These are phyloP conservation scores for Claviceps quebecensis DNA, from an alignment of 2,329 filamentous ascomycete species.

Conservation along the genomic window DNA sequence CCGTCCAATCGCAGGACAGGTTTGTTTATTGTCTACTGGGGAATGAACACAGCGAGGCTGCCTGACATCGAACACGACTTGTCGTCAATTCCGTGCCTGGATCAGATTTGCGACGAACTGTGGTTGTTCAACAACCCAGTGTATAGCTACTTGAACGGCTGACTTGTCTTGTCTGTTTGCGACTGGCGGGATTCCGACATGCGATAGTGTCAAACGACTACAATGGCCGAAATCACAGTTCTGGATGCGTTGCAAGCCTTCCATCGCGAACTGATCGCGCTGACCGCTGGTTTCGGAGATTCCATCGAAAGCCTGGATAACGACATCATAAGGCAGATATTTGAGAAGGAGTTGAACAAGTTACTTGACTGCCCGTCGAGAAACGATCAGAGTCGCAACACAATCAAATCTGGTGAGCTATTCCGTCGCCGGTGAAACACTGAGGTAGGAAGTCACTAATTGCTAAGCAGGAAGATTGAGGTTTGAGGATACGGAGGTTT, in stretches of 20 bases:
- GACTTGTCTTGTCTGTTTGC: background rate
- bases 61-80: slow-evolving; percentile 14
- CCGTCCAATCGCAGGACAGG: slow-evolving; percentile 9
- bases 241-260: slow-evolving; percentile 70
- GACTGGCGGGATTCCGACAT: slow-evolving; percentile 19
- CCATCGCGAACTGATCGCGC: slow-evolving; percentile 68
- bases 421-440: background rate
- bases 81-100: slow-evolving; percentile 1
- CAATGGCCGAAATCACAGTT: slow-evolving; percentile 60
- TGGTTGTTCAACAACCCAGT: background rate
- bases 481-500: slow-evolving; percentile 59
- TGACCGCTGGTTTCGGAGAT: slow-evolving; percentile 52
- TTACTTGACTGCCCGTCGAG: slow-evolving; percentile 63
- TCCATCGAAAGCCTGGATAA: slow-evolving; percentile 55
- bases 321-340: slow-evolving; percentile 52
- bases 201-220: slow-evolving; percentile 29
- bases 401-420: slow-evolving; percentile 50
- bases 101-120: slow-evolving; percentile 9
- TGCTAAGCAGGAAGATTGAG: slow-evolving; percentile 54
- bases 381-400: slow-evolving; percentile 60
- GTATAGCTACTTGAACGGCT: background rate
- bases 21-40: slow-evolving; percentile 9
- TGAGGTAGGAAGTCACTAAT: slow-evolving; percentile 7
- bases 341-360: slow-evolving; percentile 57
- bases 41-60: slow-evolving; percentile 17